A percentile compares a stretch with the other conserved stretches of the same genome.
These are phyloP conservation scores for Amaranthus tricolor DNA, from an alignment of 179 eudicot genomes.

Conservation along the genomic window DNA sequence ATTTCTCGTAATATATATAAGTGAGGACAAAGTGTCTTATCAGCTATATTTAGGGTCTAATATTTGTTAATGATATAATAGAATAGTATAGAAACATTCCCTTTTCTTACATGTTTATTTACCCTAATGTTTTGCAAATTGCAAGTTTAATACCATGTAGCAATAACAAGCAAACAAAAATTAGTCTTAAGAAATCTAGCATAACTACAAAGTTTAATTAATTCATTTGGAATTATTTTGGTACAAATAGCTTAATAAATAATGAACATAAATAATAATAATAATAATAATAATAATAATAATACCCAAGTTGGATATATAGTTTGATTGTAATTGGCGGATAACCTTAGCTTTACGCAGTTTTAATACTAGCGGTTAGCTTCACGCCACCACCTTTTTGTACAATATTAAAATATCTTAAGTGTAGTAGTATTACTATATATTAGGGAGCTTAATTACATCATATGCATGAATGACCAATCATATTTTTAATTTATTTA, in stretches of 20 bases:
- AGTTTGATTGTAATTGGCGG: constrained; percentile 5
- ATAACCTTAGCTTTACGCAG: neutral
- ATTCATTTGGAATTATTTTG: neutral
- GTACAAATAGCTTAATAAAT: neutral
- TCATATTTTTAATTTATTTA: neutral
- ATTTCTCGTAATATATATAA: too few relatives aligned
- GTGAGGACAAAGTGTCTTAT: too few relatives aligned
- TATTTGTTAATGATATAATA: too few relatives aligned
- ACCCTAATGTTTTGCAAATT: too few relatives aligned
- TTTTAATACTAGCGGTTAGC: neutral
- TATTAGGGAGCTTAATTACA: neutral
- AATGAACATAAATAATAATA: neutral
- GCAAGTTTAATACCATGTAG: too few relatives aligned
- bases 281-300: neutral
- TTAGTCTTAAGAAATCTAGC: too few relatives aligned
- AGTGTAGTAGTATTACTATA: too few relatives aligned
- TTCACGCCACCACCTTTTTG: constrained; percentile 14
- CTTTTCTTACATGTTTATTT: too few relatives aligned
- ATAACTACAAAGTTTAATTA: neutral
- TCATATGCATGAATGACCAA: neutral
- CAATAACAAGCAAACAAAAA: too few relatives aligned
- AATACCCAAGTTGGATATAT: neutral
- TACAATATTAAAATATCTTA: neutral
- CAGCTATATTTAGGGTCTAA: too few relatives aligned
- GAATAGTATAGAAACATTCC: too few relatives aligned